These are phyloP conservation scores for Plasmodium inui DNA, from an alignment of 169 alveolate genomes.

Conservation along the genomic window DNA sequence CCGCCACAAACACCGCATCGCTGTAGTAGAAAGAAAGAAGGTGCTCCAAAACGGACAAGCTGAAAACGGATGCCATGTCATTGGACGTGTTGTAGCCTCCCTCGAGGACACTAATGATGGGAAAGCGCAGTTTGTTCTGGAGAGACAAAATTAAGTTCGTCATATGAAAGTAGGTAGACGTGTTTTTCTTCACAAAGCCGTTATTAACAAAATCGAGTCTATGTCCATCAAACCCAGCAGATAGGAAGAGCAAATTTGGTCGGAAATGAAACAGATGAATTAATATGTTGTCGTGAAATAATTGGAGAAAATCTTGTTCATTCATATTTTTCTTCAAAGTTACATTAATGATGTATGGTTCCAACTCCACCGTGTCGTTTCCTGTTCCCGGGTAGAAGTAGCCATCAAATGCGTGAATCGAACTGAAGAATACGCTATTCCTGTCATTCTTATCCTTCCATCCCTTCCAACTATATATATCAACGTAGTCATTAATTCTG, in stretches of 20 bases:
- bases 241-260: constrained; percentile 94
- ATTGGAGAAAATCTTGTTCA: constrained; percentile 84
- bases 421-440: constrained; percentile 92
- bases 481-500: constrained; percentile 68
- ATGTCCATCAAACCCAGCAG: constrained; percentile 99
- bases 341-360: constrained; percentile 89
- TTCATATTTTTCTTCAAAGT: constrained; percentile 88
- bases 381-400: constrained; percentile 97
- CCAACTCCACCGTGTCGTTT: constrained; percentile 72
- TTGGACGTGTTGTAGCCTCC: constrained; percentile 98
- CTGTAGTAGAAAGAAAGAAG: constrained; percentile 85
- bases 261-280: constrained; percentile 93
- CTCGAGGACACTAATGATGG: constrained; percentile 96
- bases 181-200: constrained; percentile 91
- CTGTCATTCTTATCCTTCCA: constrained; percentile 91
- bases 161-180: constrained; percentile 95
- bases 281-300: constrained; percentile 88
- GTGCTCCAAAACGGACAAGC: constrained; percentile 94
- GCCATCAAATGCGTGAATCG: constrained; percentile 95
- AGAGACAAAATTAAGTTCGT: constrained; percentile 94
- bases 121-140: constrained; percentile 91
- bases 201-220: constrained; percentile 93
- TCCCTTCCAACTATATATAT: constrained; percentile 86
- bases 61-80: constrained; percentile 94
- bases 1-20: not conserved